Evolutionary conservation across 192 early-diverging fungal genomes (phyloP).

Genomic region (Spinellus fusiger): DNA sequence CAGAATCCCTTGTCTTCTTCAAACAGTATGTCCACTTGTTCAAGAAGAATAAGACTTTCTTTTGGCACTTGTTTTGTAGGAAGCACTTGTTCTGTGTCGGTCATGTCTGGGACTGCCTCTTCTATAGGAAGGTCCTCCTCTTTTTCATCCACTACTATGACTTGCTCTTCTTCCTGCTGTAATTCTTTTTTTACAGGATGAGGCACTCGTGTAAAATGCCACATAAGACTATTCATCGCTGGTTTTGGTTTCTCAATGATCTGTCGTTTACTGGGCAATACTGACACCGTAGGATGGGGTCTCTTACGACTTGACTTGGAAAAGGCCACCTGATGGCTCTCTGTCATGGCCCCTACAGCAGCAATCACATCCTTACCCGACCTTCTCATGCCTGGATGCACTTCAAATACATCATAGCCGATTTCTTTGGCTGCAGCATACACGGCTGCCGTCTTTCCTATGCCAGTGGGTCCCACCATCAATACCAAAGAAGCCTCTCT

Average conservation of each 20-base stretch:
- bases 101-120: too few species aligned
- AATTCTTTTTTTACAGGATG: not conserved
- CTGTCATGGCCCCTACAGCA: slow-evolving; percentile 62
- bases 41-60: slow-evolving; percentile 73
- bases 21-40: slow-evolving; percentile 78
- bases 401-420: slow-evolving; percentile 73
- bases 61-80: slow-evolving; percentile 18
- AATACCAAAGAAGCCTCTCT: slow-evolving; percentile 37
- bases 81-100: not conserved
- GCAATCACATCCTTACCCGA: slow-evolving; percentile 65
- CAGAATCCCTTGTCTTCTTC: slow-evolving; percentile 79
- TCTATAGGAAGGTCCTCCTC: not conserved
- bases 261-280: not conserved
- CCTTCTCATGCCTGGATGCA: slow-evolving; percentile 60
- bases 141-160: not conserved
- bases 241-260: not conserved
- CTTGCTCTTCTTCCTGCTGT: not conserved
- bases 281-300: not conserved
- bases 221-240: slow-evolving; percentile 5
- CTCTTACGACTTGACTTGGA: slow-evolving; percentile 11
- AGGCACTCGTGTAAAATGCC: not conserved
- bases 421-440: slow-evolving; percentile 66
- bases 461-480: slow-evolving; percentile 61
- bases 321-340: slow-evolving; percentile 65
- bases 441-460: slow-evolving; percentile 69